Base-by-base conservation (phyloP, 2,329 filamentous ascomycete species). In the Ceratocystis variospora region DNA sequence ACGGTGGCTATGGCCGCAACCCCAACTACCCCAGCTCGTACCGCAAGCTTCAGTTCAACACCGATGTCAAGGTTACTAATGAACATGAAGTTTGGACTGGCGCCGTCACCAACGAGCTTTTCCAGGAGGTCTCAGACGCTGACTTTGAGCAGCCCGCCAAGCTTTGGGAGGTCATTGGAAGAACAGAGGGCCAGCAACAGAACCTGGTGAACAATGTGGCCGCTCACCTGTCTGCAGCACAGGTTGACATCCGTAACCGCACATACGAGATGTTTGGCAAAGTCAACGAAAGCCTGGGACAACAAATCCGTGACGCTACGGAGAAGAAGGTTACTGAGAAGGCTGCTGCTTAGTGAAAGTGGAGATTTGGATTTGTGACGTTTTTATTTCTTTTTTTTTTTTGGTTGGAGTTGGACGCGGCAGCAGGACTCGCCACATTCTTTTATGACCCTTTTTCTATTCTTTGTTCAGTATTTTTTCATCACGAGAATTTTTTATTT, bases 261-360 rank as follows among this genome's bases (percentile, higher is more conserved):
- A 84, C 83, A 17, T 86, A 85, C 71, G 80, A 77, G 63, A 85
- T 86, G 82, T 87, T 86, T 73, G 72, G 73, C 50, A 78, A 76
- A 57, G 81, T 87, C n/a, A 79, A 84, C 69, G 68, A 74, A 8
- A 77, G 78, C 17, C 77, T 86, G 2, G 83, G 83, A 5, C 59
- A 63, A 8, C 46, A 12, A n/a, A 65, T 68, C 22, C 55, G 62
- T 41, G 71, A 0, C 76, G 77, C 2, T 5, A 68, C 66, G 12
- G 66, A 68, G 41, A 19, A 64, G 48, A 10, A 17, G n/a, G 65
- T 25, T 4, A n/a, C 48, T 4, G 48, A 53, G 37, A 44, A 62
- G 41, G 59, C 59, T 33, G 59, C 59, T 22, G 44, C 41, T 15
- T 62, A 44, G 33, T 33, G 28, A 41, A 12, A 8, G 37, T 8